These are phyloP conservation scores for Aristolochia contorta DNA, from an alignment of 164 flowering plant genomes.

Conservation along the genomic window DNA sequence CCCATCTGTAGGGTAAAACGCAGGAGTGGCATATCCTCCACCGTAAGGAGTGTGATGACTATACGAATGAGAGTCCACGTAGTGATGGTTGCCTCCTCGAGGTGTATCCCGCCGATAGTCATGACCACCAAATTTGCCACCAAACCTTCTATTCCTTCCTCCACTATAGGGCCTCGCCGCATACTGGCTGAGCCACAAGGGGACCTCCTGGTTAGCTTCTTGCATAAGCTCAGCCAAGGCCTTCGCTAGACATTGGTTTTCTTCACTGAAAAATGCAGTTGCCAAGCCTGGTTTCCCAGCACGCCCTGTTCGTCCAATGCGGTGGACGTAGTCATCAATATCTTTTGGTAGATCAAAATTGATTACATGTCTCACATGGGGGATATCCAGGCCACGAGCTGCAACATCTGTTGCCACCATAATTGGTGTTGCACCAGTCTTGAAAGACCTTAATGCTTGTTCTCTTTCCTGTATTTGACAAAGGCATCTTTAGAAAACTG, in stretches of 20 bases:
- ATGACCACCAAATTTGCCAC: conserved; percentile 39
- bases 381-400: conserved; percentile 64
- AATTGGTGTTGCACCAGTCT: conserved; percentile 41
- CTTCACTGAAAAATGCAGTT: conserved; percentile 56
- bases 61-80: conserved; percentile 8
- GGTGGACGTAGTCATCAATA: conserved; percentile 65
- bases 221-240: conserved; percentile 45
- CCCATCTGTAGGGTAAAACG: background rate
- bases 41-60: background rate
- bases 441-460: conserved; percentile 47
- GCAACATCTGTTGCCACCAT: conserved; percentile 77
- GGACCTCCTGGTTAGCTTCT: conserved; percentile 65
- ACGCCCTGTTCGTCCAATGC: conserved; percentile 71
- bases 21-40: background rate
- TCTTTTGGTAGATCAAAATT: conserved; percentile 62
- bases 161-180: conserved; percentile 27
- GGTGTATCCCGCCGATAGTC: conserved; percentile 29
- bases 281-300: conserved; percentile 68
- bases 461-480: conserved; percentile 41
- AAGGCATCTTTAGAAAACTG: background rate
- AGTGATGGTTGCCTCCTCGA: conserved; percentile 6
- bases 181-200: conserved; percentile 39
- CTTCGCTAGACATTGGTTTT: conserved; percentile 36
- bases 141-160: conserved; percentile 19
- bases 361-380: conserved; percentile 61